Conservation (phyloP, 768 basidiomycete genomes). For the Grammothele lineata region DNA sequence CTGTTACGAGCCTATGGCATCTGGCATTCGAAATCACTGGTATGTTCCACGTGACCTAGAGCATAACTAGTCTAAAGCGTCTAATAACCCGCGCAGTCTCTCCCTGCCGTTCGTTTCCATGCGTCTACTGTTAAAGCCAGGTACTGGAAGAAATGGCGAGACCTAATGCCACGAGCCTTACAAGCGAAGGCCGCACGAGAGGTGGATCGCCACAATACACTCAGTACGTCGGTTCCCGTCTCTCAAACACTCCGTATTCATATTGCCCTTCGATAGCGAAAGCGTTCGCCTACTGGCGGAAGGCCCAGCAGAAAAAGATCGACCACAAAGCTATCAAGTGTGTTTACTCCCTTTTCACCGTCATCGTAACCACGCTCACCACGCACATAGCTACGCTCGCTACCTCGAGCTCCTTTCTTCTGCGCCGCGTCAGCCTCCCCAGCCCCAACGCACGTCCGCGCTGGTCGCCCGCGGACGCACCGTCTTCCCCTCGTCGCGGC, state of each 20-base stretch:
- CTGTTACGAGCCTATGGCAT: constrained; percentile 65
- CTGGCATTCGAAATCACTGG: constrained; percentile 76
- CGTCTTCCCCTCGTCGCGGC: constrained; percentile 1
- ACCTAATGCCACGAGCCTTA: constrained; percentile 65
- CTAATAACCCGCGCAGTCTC: constrained; percentile 37
- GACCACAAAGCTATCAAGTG: constrained; percentile 82
- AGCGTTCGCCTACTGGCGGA: constrained; percentile 62
- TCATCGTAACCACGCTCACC: constrained; percentile 17
- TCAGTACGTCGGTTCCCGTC: constrained; percentile 44
- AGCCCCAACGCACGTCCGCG: constrained; percentile 24
- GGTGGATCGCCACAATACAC: constrained; percentile 44
- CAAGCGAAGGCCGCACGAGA: constrained; percentile 66
- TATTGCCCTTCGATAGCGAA: constrained; percentile 34
- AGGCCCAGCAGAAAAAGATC: constrained; percentile 62
- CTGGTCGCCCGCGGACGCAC: constrained; percentile 4
- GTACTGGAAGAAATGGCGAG: constrained; percentile 64
- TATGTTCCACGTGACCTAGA: constrained; percentile 28
- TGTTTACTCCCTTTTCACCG: constrained; percentile 30
- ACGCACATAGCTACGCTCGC: constrained; percentile 60
- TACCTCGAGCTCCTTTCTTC: constrained; percentile 71
- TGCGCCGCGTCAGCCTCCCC: constrained; percentile 33
- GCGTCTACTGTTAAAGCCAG: constrained; percentile 55
- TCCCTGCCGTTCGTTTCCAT: constrained; percentile 78
- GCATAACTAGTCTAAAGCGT: no score
- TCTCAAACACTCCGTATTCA: constrained; percentile 7